These are phyloP conservation scores for Chlamydomonas sp. DNA, from an alignment of 139 green algal genomes.

Conservation along the genomic window DNA sequence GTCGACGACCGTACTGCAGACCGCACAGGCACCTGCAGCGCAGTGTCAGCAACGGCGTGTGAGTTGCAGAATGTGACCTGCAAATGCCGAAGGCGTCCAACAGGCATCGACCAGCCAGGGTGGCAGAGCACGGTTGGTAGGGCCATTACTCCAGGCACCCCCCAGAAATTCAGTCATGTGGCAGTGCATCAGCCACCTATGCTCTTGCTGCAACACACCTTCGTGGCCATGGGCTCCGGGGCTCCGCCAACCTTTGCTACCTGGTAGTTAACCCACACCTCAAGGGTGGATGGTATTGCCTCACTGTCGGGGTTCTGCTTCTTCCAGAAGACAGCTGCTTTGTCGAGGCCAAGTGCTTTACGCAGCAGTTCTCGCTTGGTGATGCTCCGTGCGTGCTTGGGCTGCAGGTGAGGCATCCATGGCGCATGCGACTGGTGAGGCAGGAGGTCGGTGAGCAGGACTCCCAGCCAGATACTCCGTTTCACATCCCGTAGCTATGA, in stretches of 20 bases:
- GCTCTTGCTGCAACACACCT: background rate
- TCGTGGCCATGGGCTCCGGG: background rate
- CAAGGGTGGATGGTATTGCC: constrained; percentile 6
- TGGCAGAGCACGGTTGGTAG: no score
- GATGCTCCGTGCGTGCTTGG: constrained; percentile 18
- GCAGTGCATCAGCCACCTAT: no score
- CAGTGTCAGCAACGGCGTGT: no score
- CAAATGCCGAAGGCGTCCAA: no score
- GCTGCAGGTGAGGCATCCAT: background rate
- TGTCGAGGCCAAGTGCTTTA: constrained; percentile 22
- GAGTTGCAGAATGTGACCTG: no score
- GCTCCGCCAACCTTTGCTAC: background rate
- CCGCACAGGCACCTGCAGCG: background rate
- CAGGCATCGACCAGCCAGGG: no score
- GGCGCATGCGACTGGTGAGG: background rate
- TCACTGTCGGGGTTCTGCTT: constrained; percentile 20
- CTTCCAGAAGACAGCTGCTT: constrained; percentile 10
- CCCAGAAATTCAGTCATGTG: no score
- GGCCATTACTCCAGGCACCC: no score
- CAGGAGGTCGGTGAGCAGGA: no score
- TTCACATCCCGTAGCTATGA: no score
- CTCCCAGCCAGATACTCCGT: no score
- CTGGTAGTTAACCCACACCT: constrained; percentile 27
- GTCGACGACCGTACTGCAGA: background rate
- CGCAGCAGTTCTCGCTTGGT: constrained; percentile 30